phyloP scores from a whole-genome alignment of 345 rosid species.

The Theobroma cacao region DNA sequence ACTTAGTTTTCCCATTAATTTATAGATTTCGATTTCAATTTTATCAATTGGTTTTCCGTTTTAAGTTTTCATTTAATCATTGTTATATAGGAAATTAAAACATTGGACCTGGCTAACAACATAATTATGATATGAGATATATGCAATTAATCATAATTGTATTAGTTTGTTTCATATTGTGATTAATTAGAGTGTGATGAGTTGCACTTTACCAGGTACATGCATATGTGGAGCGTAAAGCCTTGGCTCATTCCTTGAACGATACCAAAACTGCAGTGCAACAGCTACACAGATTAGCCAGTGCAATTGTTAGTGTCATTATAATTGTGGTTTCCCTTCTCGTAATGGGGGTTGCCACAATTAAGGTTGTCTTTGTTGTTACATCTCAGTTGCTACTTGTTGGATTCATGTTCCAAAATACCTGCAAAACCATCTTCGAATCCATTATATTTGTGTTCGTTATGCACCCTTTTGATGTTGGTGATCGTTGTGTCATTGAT shows the following conservation, averaged over 20 bases:
- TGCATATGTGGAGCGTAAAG: conserved; percentile 69
- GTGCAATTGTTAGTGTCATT: conserved; percentile 49
- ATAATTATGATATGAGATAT: too few relatives aligned
- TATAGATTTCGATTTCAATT: too few relatives aligned
- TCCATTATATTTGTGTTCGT: conserved; percentile 81
- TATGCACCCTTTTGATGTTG: conserved; percentile 84
- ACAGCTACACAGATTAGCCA: conserved; percentile 75
- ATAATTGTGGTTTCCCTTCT: conserved; percentile 54
- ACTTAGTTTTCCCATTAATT: too few relatives aligned
- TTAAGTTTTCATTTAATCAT: too few relatives aligned
- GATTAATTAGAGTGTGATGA: background rate
- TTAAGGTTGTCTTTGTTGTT: conserved; percentile 56
- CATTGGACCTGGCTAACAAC: too few relatives aligned
- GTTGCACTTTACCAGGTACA: conserved; percentile 35
- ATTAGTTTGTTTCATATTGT: background rate
- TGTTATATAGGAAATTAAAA: too few relatives aligned
- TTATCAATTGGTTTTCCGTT: too few relatives aligned
- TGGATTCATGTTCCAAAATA: conserved; percentile 79
- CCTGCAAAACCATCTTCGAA: conserved; percentile 75
- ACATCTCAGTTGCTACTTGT: conserved; percentile 66
- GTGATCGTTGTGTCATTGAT: conserved; percentile 77
- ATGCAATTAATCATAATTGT: background rate
- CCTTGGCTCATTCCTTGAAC: conserved; percentile 67
- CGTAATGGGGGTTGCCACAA: conserved; percentile 58
- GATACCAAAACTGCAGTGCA: conserved; percentile 81